Base-by-base conservation (phyloP, 1,139 yeast species). In the Pichia sp. region DNA sequence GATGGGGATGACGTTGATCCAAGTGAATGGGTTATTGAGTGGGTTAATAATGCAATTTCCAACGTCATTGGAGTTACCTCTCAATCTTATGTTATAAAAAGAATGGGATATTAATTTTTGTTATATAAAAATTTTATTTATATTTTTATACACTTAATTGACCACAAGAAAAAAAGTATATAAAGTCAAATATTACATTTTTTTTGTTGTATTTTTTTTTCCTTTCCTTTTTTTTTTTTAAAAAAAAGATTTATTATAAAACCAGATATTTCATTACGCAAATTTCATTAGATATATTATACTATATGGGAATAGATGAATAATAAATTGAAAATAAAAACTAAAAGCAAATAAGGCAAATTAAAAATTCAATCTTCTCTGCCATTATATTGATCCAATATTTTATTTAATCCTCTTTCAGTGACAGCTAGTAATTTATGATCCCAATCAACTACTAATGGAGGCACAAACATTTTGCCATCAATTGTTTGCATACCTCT, bases 21-120 rank as follows among this genome's bases (percentile, higher is more conserved):
- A 11, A 73, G 87, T 43, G 96, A 87, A 53, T 92, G 98, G 98
- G 95, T 92, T n/a, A 74, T 78, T 43, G 92, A 80, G 49, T 90
- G 97, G 97, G 75, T 92, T 35, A 83, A 78, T 57, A 87, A 85
- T 55, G 95, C 96, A 0, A 70, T 92, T 46, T 79, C 80, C 30
- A 72, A 89, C 53, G 73, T 89, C 30, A 76, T 90, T 51, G 97
- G 96, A 9, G 83, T 87, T 1, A 69, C 87, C 33, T 95, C 97
- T 1, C 98, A 92, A 63, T 79, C 82, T 58, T 92, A 92, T 62
- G 95, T 92, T 37, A 80, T 90, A 43, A 82, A 80, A 63, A 76
- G 98, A 63, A 92, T 92, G 97, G 97, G 96, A 3, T 70, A 72
- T 43, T 74, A 42, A 33, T 30, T 5, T 12, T 4, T 35, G 25